Evolutionary conservation across 306 rosid species (phyloP), one percentile per base, ranked within the genome.

Genomic region (Malus orientalis): DNA sequence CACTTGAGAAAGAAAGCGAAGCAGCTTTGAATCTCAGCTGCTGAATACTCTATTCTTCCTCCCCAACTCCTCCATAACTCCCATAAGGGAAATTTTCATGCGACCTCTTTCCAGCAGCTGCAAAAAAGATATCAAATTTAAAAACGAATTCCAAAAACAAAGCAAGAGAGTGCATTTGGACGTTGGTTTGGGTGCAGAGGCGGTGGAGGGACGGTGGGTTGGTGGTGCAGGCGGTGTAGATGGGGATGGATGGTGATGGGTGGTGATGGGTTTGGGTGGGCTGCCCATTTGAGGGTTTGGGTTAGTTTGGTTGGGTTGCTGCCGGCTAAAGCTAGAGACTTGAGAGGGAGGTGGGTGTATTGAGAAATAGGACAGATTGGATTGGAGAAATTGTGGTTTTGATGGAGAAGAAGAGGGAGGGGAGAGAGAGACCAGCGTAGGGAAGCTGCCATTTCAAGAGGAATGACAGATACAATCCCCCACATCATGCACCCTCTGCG

Each of bases 301-400:
- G 85, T 60, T 27, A 94, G 71, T 12, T 90, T 91, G 0, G 80
- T 38, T 15, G 85, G 80, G 88, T 82, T 88, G 62, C 97, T 87
- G 16, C 96, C 96, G 4, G 98, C 98, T 14, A 94, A 80, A 18
- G 97, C 97, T 4, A 94, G 54, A 74, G 97, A 82, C 38, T 70
- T 82, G 79, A 91, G 90, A 8, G 93, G 0, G 89, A 90, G 6
- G 88, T 62, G 10, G 87, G 84, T 8, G 67, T 13, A 62, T 81
- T 82, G 79, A 93, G 85, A 82, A 94, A 94, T 78, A 45, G 51
- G 16, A 12, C 5, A 45, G 0, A 45, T 13, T 16, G 16, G 16
- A 45, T 4, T 2, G 16, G 51, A 2, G 15, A 45, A 4, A 12
- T 45, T 4, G 4, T 5, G 51, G 2, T 45, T 45, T 45, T 12